Percentiles rank a stretch among this genome's conserved stretches.
Evolutionary conservation across 139 green algal species (phyloP).

Genomic region (Diplosphaera chodatii): DNA sequence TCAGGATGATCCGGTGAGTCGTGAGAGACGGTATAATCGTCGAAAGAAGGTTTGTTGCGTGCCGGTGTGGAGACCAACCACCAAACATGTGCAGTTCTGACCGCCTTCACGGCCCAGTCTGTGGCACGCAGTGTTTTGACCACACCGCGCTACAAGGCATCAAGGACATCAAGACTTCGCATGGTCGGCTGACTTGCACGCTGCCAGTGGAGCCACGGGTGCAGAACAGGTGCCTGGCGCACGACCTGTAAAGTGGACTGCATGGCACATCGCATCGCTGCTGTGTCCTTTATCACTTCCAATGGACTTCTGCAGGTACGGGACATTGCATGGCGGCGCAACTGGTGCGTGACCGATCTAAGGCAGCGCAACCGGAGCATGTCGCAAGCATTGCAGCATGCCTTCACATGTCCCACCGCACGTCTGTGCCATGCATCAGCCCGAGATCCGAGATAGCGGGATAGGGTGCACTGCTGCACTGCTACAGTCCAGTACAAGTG

Average conservation of each 20-base stretch:
- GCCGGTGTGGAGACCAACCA: too few relatives aligned
- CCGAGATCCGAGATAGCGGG: background rate
- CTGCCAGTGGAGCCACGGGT: constrained; percentile 5
- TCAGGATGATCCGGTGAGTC: too few relatives aligned
- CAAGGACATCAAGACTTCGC: background rate
- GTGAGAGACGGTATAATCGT: too few relatives aligned
- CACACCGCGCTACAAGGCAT: constrained; percentile 7
- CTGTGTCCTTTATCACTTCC: too few relatives aligned
- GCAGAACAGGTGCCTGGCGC: constrained; percentile 12
- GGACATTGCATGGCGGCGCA: constrained; percentile 22
- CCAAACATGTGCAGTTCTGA: too few relatives aligned
- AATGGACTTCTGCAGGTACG: background rate
- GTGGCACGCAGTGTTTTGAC: constrained; percentile 21
- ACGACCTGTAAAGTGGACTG: too few relatives aligned
- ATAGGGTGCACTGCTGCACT: background rate
- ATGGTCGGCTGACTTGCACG: constrained; percentile 3
- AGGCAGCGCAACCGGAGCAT: background rate
- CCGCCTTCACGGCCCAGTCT: too few relatives aligned
- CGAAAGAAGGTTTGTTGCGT: too few relatives aligned
- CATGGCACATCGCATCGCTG: too few relatives aligned
- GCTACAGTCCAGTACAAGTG: background rate
- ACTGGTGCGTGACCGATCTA: constrained; percentile 9
- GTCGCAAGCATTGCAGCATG: background rate
- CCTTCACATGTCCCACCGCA: background rate
- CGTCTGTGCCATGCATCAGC: background rate